These are phyloP conservation scores for Phytopythium montanum DNA, from an alignment of 352 stramenopile species.

Conservation along the genomic window DNA sequence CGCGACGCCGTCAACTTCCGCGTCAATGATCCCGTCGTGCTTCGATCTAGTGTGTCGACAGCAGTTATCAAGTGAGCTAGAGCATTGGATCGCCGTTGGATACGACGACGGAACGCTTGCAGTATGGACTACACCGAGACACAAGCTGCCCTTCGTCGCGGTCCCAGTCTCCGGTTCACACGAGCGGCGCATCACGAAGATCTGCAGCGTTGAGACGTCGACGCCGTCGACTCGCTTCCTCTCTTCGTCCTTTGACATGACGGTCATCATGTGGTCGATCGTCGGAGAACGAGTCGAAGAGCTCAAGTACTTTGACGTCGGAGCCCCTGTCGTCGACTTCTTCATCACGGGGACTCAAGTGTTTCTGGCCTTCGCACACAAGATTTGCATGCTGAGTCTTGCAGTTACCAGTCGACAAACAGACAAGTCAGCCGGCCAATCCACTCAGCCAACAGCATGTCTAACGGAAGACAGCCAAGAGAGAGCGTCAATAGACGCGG, in stretches of 20 bases:
- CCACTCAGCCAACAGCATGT: neutral
- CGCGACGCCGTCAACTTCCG: conserved; percentile 19
- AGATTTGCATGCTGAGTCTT: conserved; percentile 28
- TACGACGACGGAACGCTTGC: conserved; percentile 54
- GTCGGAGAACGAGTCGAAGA: conserved; percentile 28
- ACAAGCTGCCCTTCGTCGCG: conserved; percentile 17
- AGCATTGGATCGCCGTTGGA: conserved; percentile 25
- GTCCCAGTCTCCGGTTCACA: conserved; percentile 30
- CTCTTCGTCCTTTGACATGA: conserved; percentile 62
- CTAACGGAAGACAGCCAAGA: too few species aligned
- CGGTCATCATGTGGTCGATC: conserved; percentile 52
- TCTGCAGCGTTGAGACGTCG: conserved; percentile 11
- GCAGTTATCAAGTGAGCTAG: too few species aligned
- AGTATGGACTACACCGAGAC: conserved; percentile 27
- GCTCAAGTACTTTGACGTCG: conserved; percentile 60
- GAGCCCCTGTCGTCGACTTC: conserved; percentile 42
- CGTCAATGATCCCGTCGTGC: conserved; percentile 31
- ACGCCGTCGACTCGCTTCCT: conserved; percentile 24
- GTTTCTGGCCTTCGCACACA: conserved; percentile 31
- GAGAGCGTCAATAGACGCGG: neutral
- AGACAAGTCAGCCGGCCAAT: neutral
- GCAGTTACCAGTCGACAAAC: neutral
- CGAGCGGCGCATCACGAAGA: conserved; percentile 35
- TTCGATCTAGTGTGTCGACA: conserved; percentile 19
- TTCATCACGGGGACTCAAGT: conserved; percentile 21